These are phyloP conservation scores for Lactarius quietus DNA, from an alignment of 768 basidiomycete species.

Conservation along the genomic window DNA sequence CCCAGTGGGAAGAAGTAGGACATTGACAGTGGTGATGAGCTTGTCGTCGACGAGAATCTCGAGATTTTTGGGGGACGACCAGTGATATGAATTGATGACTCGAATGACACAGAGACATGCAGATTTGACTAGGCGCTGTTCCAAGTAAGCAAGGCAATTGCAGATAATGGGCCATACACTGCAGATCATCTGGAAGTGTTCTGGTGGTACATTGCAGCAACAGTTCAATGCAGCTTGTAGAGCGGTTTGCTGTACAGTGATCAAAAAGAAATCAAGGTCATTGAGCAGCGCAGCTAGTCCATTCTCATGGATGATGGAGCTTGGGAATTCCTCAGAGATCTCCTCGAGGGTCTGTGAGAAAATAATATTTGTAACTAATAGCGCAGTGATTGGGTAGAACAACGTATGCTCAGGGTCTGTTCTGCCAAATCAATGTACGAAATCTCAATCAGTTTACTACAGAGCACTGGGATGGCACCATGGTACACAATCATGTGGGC, in stretches of 20 bases:
- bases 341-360: conserved; percentile 92
- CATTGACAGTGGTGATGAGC: conserved; percentile 78
- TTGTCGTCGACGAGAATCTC: conserved; percentile 81
- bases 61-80: conserved; percentile 78
- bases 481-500: conserved; percentile 98
- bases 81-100: conserved; percentile 87
- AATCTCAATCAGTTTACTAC: conserved; percentile 96
- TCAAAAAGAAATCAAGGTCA: conserved; percentile 98
- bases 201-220: conserved; percentile 86
- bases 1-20: conserved; percentile 86
- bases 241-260: conserved; percentile 94
- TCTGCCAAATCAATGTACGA: conserved; percentile 98
- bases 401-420: conserved; percentile 92
- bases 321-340: conserved; percentile 96
- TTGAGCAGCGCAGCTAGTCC: conserved; percentile 90
- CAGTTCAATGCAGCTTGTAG: conserved; percentile 96
- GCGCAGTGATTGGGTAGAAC: conserved; percentile 6
- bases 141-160: conserved; percentile 86
- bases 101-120: conserved; percentile 94
- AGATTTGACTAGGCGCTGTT: conserved; percentile 96
- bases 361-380: conserved; percentile 22
- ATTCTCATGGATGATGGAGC: conserved; percentile 92
- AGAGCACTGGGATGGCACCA: conserved; percentile 98
- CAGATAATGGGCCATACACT: conserved; percentile 92
- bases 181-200: conserved; percentile 84